Evolutionary conservation across 2,329 filamentous ascomycete species (phyloP).

Genomic region (Cercospora brassicicola): DNA sequence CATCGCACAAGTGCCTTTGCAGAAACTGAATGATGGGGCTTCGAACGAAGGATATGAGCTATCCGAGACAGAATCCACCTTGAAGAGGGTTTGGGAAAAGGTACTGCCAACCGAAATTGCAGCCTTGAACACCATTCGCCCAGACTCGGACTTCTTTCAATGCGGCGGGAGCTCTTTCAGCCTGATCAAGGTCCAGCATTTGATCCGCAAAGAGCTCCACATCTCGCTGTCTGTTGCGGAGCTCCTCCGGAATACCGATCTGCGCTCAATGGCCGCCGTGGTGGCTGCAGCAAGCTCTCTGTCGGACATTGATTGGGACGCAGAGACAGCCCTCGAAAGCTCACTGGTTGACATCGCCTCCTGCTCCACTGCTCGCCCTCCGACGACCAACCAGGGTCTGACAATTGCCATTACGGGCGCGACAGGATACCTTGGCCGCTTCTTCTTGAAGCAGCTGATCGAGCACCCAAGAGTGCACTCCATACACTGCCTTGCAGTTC

Average conservation of each 20-base stretch:
- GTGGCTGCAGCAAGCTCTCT: background rate
- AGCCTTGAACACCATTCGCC: background rate
- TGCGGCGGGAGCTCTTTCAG: background rate
- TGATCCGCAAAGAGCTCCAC: background rate
- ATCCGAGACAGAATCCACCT: background rate
- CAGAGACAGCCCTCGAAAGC: background rate
- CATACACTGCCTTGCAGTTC: background rate
- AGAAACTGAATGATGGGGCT: background rate
- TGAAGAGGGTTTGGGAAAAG: background rate
- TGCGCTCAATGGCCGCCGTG: background rate
- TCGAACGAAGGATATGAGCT: background rate
- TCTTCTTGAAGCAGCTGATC: background rate
- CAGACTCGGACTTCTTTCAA: background rate
- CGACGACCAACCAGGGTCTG: background rate
- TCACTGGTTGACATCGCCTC: background rate
- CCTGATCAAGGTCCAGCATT: background rate
- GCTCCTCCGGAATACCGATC: background rate
- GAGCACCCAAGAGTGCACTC: background rate
- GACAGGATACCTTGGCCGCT: background rate
- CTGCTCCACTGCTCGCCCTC: background rate
- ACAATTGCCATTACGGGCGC: background rate
- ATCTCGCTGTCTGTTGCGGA: background rate
- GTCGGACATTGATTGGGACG: background rate
- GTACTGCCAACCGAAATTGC: background rate
- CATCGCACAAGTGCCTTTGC: background rate